A percentile compares a stretch with the other conserved stretches of the same genome.
These are phyloP conservation scores for Simplicillium aogashimaense DNA, from an alignment of 2,329 filamentous ascomycete genomes.

Conservation along the genomic window DNA sequence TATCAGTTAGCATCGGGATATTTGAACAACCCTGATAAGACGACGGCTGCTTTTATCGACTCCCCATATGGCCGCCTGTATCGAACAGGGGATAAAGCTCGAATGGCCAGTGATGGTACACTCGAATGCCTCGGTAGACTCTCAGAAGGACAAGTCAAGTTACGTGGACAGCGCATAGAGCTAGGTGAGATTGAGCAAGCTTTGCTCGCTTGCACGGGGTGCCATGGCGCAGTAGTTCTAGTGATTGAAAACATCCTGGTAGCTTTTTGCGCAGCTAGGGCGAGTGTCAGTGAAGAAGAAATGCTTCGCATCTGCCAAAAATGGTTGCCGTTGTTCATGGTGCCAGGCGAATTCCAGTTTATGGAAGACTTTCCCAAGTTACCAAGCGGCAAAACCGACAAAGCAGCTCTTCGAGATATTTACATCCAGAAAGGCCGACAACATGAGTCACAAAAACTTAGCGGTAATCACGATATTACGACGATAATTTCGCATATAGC, in stretches of 20 bases:
- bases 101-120: conserved; percentile 53
- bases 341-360: conserved; percentile 63
- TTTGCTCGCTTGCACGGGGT: conserved; percentile 47
- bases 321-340: conserved; percentile 79
- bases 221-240: conserved; percentile 56
- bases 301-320: conserved; percentile 52
- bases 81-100: conserved; percentile 75
- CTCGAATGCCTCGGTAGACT: conserved; percentile 82
- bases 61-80: conserved; percentile 64
- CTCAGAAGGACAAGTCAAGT: conserved; percentile 71
- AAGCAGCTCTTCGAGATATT: conserved; percentile 47
- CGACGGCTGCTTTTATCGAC: conserved; percentile 58
- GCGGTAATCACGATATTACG: neutral
- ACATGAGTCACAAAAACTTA: no score
- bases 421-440: conserved; percentile 21
- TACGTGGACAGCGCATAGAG: conserved; percentile 75
- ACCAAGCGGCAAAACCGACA: conserved; percentile 76
- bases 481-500: conserved; percentile 19
- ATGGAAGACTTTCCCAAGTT: conserved; percentile 60
- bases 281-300: conserved; percentile 18
- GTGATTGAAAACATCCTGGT: conserved; percentile 63
- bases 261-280: conserved; percentile 57
- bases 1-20: conserved; percentile 72
- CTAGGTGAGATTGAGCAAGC: conserved; percentile 71
- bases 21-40: conserved; percentile 71